Base-by-base conservation (phyloP, 75 land plant genomes). In the Sequoia sempervirens region DNA sequence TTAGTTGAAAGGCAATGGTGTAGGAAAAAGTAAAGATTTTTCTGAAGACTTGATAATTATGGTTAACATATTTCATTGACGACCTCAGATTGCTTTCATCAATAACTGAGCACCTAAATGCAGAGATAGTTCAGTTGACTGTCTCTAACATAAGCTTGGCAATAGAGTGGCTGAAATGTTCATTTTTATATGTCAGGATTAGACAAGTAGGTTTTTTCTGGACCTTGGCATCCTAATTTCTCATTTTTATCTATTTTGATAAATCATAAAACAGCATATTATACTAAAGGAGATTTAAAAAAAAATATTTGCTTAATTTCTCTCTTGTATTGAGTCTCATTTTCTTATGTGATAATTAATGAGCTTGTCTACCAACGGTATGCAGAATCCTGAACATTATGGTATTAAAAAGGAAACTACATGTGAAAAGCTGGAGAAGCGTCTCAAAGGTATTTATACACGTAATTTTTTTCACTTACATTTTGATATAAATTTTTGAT, bases 151-250 rank as follows among this genome's bases (percentile, higher is more conserved):
- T 93, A 69, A 91, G 92, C 84, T 84, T 88, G 88, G 99, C 99
- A 75, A 96, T 98, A 83, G 97, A 98, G 78, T 98, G 99, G 99
- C 89, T 98, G 82, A 98, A 94, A 84, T 93, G 95, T 85, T 98
- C 99, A n/a, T 98, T 92, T 81, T 88, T 98, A 88, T 98, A 93
- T 88, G 92, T 98, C 64, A 85, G 99, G 84, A 96, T 98, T 82
- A 98, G 92, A 87, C 92, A 98, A 94, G 99, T 87, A 87, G 73
- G 88, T 75, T 73, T 38, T 36, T 50, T 10, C 11, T 58, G 10
- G 18, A 36, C 6, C 30, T 83, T 26, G 41, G 43, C 36, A 30
- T 76, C 23, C 84, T 84, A 12, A 81, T 37, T 72, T 37, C 43
- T 86, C 40, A 79, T 32, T 82, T 68, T 20, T 15, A 38, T 38